Evolutionary conservation across 2,329 filamentous ascomycete genomes (phyloP).

Genomic region (Myotisia sp.): DNA sequence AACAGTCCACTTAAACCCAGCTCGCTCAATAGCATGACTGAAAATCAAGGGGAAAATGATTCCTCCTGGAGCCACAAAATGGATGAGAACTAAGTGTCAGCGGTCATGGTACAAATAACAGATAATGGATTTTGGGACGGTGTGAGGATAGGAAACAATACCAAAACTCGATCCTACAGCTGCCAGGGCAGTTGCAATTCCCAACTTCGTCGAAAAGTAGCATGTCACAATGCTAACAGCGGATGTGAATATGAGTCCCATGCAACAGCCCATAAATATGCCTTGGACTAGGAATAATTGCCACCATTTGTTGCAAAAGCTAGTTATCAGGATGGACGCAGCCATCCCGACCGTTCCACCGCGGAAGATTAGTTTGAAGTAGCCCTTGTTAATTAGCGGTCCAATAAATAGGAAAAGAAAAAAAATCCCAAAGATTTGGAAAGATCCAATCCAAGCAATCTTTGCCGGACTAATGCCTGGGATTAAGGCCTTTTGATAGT

Average conservation of each 20-base stretch:
- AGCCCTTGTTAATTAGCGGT: conserved; percentile 25
- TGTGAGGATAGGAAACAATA: neutral
- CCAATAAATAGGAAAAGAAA: conserved; percentile 25
- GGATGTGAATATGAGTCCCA: conserved; percentile 20
- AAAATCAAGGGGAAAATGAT: conserved; percentile 21
- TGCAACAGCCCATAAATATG: conserved; percentile 20
- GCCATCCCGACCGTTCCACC: conserved; percentile 13
- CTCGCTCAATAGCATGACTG: conserved; percentile 17
- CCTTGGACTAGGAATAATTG: conserved; percentile 20
- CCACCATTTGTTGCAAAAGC: conserved; percentile 5
- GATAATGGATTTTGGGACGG: neutral
- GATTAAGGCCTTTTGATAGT: conserved; percentile 23
- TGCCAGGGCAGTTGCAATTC: conserved; percentile 20
- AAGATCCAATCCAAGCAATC: conserved; percentile 29
- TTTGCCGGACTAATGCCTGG: conserved; percentile 16
- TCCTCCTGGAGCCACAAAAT: no score
- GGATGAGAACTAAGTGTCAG: neutral
- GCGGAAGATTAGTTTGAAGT: conserved; percentile 20
- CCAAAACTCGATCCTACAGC: conserved; percentile 23
- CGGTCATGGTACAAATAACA: neutral
- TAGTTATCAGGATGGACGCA: neutral
- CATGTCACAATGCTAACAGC: conserved; percentile 20
- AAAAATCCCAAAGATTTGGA: conserved; percentile 31
- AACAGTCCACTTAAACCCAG: conserved; percentile 22
- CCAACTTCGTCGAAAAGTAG: conserved; percentile 24